phyloP scores from a whole-genome alignment of 2,329 filamentous ascomycete species.

The Hymenoscyphus albidus region DNA sequence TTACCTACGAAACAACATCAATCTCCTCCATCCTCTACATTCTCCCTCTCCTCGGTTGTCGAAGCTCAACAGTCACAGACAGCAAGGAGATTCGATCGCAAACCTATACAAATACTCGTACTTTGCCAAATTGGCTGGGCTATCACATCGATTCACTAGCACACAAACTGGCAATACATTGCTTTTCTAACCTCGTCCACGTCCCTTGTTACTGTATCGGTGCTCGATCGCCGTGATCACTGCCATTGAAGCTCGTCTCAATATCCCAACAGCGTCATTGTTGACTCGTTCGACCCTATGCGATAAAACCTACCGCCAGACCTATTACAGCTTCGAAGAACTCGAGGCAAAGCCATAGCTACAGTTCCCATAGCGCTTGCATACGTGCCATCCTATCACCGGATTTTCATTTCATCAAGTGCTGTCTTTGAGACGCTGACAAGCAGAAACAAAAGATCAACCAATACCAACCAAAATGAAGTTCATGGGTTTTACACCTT shows the following conservation, averaged over 20 bases:
- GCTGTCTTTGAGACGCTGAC: conserved; percentile 2
- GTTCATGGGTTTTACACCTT: conserved; percentile 42
- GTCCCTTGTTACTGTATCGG: not conserved
- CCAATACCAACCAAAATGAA: conserved; percentile 8
- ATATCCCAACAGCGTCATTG: not conserved
- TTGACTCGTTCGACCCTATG: not conserved
- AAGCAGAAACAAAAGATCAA: not conserved
- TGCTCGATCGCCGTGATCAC: conserved; percentile 1
- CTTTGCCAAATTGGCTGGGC: not conserved
- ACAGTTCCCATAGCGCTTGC: not conserved
- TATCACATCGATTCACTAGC: conserved; percentile 1
- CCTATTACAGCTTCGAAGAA: not conserved
- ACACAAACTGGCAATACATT: not conserved
- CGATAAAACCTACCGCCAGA: not conserved
- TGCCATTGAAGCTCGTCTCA: not conserved
- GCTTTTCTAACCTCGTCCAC: not conserved
- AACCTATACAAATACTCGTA: not conserved
- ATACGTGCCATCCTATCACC: not conserved
- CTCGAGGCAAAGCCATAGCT: not conserved
- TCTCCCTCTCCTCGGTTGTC: not conserved
- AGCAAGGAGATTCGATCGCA: not conserved
- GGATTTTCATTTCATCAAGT: not conserved
- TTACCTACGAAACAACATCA: not conserved
- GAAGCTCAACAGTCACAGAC: not conserved
- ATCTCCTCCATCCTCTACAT: not conserved